A percentile compares a stretch with the other conserved stretches of the same genome.
Conservation (phyloP, 2,329 filamentous ascomycete species). For the Scytalidium lignicola region DNA sequence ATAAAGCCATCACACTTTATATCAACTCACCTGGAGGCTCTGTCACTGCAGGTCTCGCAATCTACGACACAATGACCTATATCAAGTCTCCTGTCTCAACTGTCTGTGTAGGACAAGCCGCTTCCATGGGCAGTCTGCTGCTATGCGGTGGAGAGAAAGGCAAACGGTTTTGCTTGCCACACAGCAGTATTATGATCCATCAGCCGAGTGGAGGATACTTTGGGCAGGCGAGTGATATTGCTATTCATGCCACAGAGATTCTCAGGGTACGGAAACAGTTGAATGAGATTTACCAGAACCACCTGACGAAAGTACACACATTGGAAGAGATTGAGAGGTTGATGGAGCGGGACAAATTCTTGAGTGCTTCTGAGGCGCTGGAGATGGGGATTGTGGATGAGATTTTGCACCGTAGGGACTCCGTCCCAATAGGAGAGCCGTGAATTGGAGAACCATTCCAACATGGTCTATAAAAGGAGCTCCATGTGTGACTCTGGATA, state of each 20-base stretch:
- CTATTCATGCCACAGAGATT: conserved; percentile 97
- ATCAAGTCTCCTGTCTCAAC: conserved; percentile 90
- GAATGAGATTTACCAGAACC: conserved; percentile 83
- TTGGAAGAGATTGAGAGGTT: conserved; percentile 83
- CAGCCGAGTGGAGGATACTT: conserved; percentile 76
- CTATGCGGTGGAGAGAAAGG: conserved; percentile 81
- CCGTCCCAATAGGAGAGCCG: conserved; percentile 29
- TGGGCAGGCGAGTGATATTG: conserved; percentile 71
- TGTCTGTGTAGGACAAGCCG: conserved; percentile 90
- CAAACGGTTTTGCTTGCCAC: conserved; percentile 84
- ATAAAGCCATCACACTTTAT: conserved; percentile 94
- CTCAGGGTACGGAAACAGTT: conserved; percentile 77
- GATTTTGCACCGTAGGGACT: conserved; percentile 63
- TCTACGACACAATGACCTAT: conserved; percentile 99
- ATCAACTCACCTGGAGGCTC: conserved; percentile 96
- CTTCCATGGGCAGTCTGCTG: conserved; percentile 88
- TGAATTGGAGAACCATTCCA: conserved; percentile 39
- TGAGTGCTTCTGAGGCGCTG: conserved; percentile 82
- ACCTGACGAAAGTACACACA: conserved; percentile 78
- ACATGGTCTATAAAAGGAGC: conserved; percentile 43
- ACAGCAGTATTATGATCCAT: conserved; percentile 94
- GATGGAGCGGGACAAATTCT: conserved; percentile 96
- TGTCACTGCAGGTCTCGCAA: conserved; percentile 81
- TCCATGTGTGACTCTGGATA: conserved; percentile 30
- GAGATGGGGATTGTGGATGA: conserved; percentile 90